Percentiles rank a stretch among this genome's conserved stretches.
Conservation (phyloP, 129 eudicot genomes). For the Logfia minima region DNA sequence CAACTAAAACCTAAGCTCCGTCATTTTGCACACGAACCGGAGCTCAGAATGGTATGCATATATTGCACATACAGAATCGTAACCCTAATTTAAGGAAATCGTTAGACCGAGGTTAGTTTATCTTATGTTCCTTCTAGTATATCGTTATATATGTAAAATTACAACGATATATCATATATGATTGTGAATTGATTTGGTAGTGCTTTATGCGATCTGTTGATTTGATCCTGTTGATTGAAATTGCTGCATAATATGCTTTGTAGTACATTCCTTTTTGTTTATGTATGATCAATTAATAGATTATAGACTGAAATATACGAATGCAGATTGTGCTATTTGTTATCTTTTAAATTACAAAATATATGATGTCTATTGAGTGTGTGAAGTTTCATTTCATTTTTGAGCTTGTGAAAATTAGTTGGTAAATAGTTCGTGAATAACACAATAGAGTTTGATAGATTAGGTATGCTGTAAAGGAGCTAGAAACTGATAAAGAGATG, state of each 20-base stretch:
- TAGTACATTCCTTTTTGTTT: conserved; percentile 4
- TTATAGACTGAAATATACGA: background rate
- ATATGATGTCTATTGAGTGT: background rate
- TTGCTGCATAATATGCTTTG: conserved; percentile 25
- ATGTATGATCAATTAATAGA: conserved; percentile 8
- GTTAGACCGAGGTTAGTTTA: conserved; percentile 34
- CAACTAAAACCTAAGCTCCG: conserved; percentile 14
- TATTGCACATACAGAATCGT: conserved; percentile 21
- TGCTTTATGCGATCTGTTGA: conserved; percentile 34
- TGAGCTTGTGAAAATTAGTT: background rate
- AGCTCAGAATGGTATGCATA: conserved; percentile 29
- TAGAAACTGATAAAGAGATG: background rate
- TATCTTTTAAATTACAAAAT: background rate
- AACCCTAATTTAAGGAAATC: conserved; percentile 39
- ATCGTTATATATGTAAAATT: background rate
- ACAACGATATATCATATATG: background rate
- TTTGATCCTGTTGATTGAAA: conserved; percentile 21
- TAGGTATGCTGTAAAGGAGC: background rate
- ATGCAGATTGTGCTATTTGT: conserved; percentile 23
- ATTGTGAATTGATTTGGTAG: conserved; percentile 28
- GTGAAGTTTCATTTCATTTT: background rate
- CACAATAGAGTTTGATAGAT: background rate
- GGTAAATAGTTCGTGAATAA: background rate
- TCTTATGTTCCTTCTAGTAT: background rate
- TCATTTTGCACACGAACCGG: conserved; percentile 20